phyloP scores from a whole-genome alignment of 2,329 filamentous ascomycete genomes.

The Alternaria ethzedia region DNA sequence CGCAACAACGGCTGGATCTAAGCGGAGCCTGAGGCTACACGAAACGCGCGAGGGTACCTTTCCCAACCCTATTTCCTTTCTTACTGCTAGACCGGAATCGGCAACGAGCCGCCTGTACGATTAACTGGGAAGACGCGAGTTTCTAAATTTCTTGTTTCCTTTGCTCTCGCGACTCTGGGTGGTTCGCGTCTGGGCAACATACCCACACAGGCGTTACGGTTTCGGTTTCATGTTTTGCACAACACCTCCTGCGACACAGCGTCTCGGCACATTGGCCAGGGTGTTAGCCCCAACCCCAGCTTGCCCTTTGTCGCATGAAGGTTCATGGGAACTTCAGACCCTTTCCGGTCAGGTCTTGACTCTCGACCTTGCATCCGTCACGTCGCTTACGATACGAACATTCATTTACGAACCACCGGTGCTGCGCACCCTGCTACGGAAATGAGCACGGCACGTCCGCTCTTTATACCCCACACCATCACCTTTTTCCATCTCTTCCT shows the following conservation, averaged over 20 bases:
- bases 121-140: constrained; percentile 8
- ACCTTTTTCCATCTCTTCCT: neutral
- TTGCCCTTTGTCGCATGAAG: neutral
- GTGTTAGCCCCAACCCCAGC: neutral
- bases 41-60: constrained; percentile 1
- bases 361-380: neutral
- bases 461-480: constrained; percentile 9
- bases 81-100: constrained; percentile 7
- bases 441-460: constrained; percentile 9
- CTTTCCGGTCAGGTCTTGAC: neutral
- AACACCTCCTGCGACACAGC: constrained; percentile 5
- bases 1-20: constrained; percentile 46
- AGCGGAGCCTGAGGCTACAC: constrained; percentile 7
- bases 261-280: constrained; percentile 5
- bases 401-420: constrained; percentile 10
- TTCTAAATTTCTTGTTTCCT: neutral
- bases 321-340: neutral
- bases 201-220: constrained; percentile 18
- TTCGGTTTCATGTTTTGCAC: constrained; percentile 19
- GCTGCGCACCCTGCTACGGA: constrained; percentile 13
- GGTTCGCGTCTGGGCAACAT: constrained; percentile 2
- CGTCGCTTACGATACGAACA: constrained; percentile 15
- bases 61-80: neutral
- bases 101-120: constrained; percentile 30
- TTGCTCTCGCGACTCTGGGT: neutral